Conservation (phyloP, 805 yeast species). For the Ogataea saltuana region DNA sequence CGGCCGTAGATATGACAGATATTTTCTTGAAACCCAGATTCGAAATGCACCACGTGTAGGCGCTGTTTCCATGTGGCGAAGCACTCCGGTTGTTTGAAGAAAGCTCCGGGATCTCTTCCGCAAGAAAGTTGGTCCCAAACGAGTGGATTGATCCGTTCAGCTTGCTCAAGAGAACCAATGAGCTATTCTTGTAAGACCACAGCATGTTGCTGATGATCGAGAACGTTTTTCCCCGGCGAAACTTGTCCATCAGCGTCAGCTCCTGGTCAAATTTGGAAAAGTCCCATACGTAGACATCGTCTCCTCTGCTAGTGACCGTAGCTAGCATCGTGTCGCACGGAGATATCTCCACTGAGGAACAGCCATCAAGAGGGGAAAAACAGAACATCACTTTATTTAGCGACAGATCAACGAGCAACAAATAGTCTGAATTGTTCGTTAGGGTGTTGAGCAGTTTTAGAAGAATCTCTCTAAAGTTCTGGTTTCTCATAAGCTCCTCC, state of each 20-base stretch:
- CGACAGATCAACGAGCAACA: slow-evolving; percentile 50
- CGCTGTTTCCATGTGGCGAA: background rate
- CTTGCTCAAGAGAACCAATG: slow-evolving; percentile 52
- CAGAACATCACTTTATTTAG: slow-evolving; percentile 40
- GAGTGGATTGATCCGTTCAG: slow-evolving; percentile 63
- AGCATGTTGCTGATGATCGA: slow-evolving; percentile 50
- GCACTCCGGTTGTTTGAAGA: background rate
- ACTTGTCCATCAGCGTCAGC: slow-evolving; percentile 56
- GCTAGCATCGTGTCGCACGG: slow-evolving; percentile 61
- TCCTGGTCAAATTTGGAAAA: slow-evolving; percentile 50
- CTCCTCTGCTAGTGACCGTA: slow-evolving; percentile 59
- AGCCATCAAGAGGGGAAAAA: slow-evolving; percentile 63
- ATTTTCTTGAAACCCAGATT: slow-evolving; percentile 28
- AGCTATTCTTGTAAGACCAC: slow-evolving; percentile 51
- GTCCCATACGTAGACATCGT: slow-evolving; percentile 66
- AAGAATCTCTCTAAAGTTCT: slow-evolving; percentile 30
- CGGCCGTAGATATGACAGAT: slow-evolving; percentile 15
- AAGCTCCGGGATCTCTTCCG: slow-evolving; percentile 13
- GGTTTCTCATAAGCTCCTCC: slow-evolving; percentile 18
- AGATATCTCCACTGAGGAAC: slow-evolving; percentile 59
- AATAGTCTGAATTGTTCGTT: slow-evolving; percentile 33
- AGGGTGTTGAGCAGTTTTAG: slow-evolving; percentile 32
- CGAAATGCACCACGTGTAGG: slow-evolving; percentile 46
- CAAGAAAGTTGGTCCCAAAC: slow-evolving; percentile 46
- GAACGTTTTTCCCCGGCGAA: slow-evolving; percentile 62